phyloP scores from a whole-genome alignment of 139 green algal genomes.

The Chlorella sp. region DNA sequence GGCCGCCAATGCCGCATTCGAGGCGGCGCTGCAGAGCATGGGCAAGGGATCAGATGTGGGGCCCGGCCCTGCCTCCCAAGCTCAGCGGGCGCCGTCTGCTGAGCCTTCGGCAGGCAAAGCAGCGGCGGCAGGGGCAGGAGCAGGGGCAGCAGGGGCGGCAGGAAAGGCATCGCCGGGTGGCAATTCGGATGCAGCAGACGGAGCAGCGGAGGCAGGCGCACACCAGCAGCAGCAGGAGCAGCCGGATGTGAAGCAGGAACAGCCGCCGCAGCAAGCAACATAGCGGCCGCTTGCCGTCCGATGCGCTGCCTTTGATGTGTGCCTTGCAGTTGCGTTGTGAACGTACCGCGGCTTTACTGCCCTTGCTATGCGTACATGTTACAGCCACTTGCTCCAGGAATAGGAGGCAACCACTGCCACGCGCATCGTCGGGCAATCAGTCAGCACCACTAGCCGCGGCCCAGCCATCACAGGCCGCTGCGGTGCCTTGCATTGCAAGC shows the following conservation, averaged over 20 bases:
- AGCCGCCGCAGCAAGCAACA: not conserved
- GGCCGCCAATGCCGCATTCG: constrained; percentile 20
- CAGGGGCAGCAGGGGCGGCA: not conserved
- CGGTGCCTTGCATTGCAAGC: too few species aligned
- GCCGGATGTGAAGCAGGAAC: not conserved
- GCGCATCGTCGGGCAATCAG: too few species aligned
- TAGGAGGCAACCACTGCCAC: too few species aligned
- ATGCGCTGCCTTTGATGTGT: too few species aligned
- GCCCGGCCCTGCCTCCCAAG: not conserved
- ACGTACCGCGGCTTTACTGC: too few species aligned
- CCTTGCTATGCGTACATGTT: too few species aligned
- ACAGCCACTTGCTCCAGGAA: too few species aligned
- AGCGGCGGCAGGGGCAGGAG: not conserved
- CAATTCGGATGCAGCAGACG: not conserved
- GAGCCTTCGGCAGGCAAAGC: not conserved
- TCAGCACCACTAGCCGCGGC: too few species aligned
- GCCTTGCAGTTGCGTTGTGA: too few species aligned
- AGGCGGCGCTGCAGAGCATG: constrained; percentile 28
- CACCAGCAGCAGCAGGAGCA: not conserved
- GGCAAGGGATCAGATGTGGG: not conserved
- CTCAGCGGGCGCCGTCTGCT: not conserved
- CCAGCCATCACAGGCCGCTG: too few species aligned
- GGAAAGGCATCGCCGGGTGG: not conserved
- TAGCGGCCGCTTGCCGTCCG: not conserved
- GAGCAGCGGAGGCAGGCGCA: too few species aligned